A percentile compares a stretch with the other conserved stretches of the same genome.
These are phyloP conservation scores for Rutstroemia sp. DNA, from an alignment of 2,329 filamentous ascomycete genomes.

Conservation along the genomic window DNA sequence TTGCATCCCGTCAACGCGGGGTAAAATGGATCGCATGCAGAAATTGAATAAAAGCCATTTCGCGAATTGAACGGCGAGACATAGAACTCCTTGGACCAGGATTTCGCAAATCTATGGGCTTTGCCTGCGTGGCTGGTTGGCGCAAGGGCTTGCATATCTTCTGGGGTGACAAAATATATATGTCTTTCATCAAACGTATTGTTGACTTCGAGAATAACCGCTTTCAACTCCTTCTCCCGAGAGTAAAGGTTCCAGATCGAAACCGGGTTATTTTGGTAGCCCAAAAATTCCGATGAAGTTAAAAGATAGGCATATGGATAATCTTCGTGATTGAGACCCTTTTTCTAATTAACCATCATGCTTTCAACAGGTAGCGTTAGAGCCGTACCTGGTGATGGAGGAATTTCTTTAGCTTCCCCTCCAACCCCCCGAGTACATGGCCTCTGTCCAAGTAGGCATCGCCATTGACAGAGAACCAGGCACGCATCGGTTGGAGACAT, in stretches of 20 bases:
- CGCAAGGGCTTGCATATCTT: slow-evolving; percentile 18
- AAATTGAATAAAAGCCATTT: slow-evolving; percentile 46
- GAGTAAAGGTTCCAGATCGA: slow-evolving; percentile 77
- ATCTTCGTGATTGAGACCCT: slow-evolving; percentile 50
- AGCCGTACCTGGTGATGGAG: slow-evolving; percentile 45
- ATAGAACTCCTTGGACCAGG: slow-evolving; percentile 66
- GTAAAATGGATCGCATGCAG: slow-evolving; percentile 41
- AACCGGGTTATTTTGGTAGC: slow-evolving; percentile 67
- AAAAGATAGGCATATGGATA: slow-evolving; percentile 65
- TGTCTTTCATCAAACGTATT: slow-evolving; percentile 69
- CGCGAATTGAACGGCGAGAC: slow-evolving; percentile 68
- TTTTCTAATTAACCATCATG: slow-evolving; percentile 14
- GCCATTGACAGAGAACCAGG: slow-evolving; percentile 51
- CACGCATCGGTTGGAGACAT: slow-evolving; percentile 20
- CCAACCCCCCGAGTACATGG: slow-evolving; percentile 42
- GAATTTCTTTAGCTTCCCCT: slow-evolving; percentile 54
- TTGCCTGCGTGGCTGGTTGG: slow-evolving; percentile 12
- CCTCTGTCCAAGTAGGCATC: slow-evolving; percentile 55
- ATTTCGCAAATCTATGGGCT: slow-evolving; percentile 36
- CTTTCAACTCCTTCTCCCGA: slow-evolving; percentile 44
- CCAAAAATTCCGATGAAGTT: slow-evolving; percentile 61
- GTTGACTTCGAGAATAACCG: slow-evolving; percentile 67
- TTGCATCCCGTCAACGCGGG: slow-evolving; percentile 39
- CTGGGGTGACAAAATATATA: slow-evolving; percentile 52
- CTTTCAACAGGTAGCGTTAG: slow-evolving; percentile 12